Conservation (phyloP, 345 rosid species). For the Cochlearia excelsa region DNA sequence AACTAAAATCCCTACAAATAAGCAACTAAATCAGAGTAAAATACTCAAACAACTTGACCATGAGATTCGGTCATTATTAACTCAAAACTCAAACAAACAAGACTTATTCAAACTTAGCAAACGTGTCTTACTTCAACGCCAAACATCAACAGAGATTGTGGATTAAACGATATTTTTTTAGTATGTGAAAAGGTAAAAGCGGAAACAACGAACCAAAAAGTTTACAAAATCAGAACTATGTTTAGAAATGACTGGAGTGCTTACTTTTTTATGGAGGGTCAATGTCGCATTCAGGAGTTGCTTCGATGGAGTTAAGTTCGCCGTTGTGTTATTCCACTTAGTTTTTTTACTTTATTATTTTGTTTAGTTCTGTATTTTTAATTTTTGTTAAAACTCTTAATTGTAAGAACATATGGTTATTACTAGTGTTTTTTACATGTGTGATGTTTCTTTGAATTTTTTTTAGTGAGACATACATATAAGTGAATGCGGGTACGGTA, state of each 20-base stretch:
- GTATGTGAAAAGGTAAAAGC: neutral
- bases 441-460: no score
- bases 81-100: no score
- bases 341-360: neutral
- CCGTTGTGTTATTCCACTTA: neutral
- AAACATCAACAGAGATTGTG: neutral
- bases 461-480: no score
- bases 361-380: neutral
- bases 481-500: no score
- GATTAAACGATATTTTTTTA: neutral
- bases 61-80: no score
- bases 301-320: neutral
- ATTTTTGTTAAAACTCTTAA: neutral
- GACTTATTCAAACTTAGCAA: no score
- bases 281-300: neutral
- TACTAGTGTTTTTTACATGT: no score
- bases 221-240: neutral
- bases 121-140: neutral
- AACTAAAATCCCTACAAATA: no score
- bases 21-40: no score
- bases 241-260: neutral
- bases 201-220: no score
- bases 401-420: no score
- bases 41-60: no score
- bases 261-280: neutral